Evolutionary conservation across 139 green algal species (phyloP), one percentile per base, ranked within the genome.

Genomic region (Micractinium conductrix): DNA sequence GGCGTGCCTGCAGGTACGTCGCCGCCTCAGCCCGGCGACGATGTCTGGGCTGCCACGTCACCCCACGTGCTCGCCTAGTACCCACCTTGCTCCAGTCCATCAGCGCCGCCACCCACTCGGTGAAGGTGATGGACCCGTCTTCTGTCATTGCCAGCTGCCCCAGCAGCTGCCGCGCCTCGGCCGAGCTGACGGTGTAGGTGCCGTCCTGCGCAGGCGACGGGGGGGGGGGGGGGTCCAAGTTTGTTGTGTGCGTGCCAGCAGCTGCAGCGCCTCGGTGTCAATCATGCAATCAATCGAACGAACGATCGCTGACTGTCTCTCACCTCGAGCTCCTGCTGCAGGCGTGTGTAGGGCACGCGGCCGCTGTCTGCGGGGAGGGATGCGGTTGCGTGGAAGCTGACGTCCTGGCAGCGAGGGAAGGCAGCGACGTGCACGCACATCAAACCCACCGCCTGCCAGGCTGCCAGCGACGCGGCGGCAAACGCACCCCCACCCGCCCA

Each of bases 71-170:
- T n/a, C n/a, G n/a, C n/a, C n/a, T n/a, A 62, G 2, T 9, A 14
- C 70, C 70, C 45, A 95, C 84, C 69, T 88, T 70, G 4, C 67
- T 74, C 94, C 94, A 97, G 75, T 97, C 94, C 12, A 94, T 78
- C 33, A 96, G 85, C 9, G 90, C 88, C 43, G 94, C 92, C 35
- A 94, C 35, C 89, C 89, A 96, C 58, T 93, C 91, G 42, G 84
- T 76, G 43, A 87, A 90, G 58, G 90, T 79, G 22, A 96, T 71
- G 4, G 43, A n/a, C 14, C 79, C 85, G 22, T 35, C 37, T 26
- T 45, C 42, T 17, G 74, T 33, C 45, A 82, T 67, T 3, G 83
- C 76, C 70, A 92, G 50, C 67, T 89, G 81, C 33, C 78, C 70
- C 75, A 91, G 74, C 50, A 92, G 81, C 78, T 89, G 85, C 45